These are phyloP conservation scores for Venustampulla echinocandica DNA, from an alignment of 495 filamentous ascomycete species.

Conservation along the genomic window DNA sequence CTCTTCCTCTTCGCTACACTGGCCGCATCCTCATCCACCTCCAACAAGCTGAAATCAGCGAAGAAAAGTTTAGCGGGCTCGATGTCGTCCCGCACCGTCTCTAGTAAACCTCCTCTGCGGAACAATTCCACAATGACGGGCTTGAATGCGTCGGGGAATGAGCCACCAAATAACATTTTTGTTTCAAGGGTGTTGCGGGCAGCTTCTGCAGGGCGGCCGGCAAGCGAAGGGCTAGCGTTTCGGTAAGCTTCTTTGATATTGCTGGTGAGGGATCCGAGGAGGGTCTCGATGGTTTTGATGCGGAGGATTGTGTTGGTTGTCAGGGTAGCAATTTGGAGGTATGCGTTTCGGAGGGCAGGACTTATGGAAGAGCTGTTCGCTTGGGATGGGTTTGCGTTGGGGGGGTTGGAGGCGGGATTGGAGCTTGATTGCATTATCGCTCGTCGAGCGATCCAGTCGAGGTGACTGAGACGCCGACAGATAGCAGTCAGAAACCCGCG, in stretches of 20 bases:
- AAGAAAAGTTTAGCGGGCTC: constrained; percentile 42
- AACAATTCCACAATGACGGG: constrained; percentile 41
- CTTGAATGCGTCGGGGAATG: constrained; percentile 38
- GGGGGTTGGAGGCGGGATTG: constrained; percentile 25
- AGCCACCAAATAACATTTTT: constrained; percentile 37
- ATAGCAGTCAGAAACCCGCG: constrained; percentile 60
- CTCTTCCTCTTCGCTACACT: constrained; percentile 5
- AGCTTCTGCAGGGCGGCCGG: constrained; percentile 10
- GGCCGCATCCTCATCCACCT: constrained; percentile 31
- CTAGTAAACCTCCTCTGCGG: constrained; percentile 27
- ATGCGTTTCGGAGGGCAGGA: constrained; percentile 36
- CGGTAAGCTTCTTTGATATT: constrained; percentile 41
- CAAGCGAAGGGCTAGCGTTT: constrained; percentile 24
- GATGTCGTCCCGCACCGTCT: constrained; percentile 30
- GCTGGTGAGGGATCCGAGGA: constrained; percentile 32
- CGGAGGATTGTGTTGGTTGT: constrained; percentile 32
- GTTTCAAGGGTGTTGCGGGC: constrained; percentile 31
- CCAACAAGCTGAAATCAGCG: constrained; percentile 39
- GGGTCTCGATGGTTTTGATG: constrained; percentile 41
- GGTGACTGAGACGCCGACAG: constrained; percentile 50
- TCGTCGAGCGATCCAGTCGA: constrained; percentile 31
- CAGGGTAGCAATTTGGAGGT: constrained; percentile 36
- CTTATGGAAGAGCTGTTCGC: too few relatives aligned
- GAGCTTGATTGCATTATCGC: constrained; percentile 12
- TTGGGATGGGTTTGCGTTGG: constrained; percentile 30